Evolutionary conservation across 805 yeast species (phyloP), one percentile per base, ranked within the genome.

Genomic region (Saturnispora gosingensis): DNA sequence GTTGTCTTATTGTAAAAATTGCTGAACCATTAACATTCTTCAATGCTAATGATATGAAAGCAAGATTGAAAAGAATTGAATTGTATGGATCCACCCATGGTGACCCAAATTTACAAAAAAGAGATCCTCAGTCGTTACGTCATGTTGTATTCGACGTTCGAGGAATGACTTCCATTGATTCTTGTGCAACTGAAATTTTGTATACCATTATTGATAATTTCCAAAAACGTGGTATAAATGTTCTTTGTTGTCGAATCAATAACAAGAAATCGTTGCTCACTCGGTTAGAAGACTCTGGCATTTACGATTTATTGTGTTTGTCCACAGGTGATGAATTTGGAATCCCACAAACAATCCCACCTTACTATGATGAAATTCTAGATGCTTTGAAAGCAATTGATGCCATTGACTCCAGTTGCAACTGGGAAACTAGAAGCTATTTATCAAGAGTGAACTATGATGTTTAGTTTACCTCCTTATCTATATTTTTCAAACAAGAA

Each of bases 11-110:
- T 28, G 84, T 89, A 36, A 84, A 83, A 56, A 78, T 89, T 43
- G 89, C 96, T 0, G 97, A 89, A 61, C 96, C 97, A 1, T 71
- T 89, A 54, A 87, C 90, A 5, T 89, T 89, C 66, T 88, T 95
- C 39, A 89, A 90, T 64, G 76, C 90, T 7, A 84, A 84, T 27
- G 95, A 87, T 58, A 70, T 89, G 54, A 80, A 83, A 54, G 72
- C 77, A 52, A 72, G 91, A 36, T 69, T 89, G 53, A 70, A 74
- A 43, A 71, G 96, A 43, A 69, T 89, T 28, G 96, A 89, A 62
- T 68, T 77, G 50, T 87, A 85, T 59, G 95, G 96, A 0, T 81
- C 95, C 0, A 73, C 82, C 24, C 75, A 73, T 46, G 77, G 77
- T 15, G 96, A 89, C 61, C 96, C 96, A 0, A 86, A 88, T 1